Percentiles rank a stretch among this genome's conserved stretches.
Conservation (phyloP, 768 basidiomycete genomes). For the Termitomyces sp. region DNA sequence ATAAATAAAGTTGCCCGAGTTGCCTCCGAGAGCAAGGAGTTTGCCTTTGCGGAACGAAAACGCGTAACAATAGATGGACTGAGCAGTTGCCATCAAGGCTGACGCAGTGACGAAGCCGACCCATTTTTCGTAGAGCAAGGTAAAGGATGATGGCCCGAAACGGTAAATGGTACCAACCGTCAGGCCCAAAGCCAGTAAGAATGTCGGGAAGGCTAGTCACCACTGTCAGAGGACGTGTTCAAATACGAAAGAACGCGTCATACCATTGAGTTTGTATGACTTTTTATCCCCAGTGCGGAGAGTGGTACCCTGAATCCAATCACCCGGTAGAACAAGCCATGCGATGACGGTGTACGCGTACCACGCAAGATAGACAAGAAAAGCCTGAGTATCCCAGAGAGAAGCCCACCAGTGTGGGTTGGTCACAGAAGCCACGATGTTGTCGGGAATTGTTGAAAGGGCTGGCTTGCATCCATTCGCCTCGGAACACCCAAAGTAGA, state of each 20-base stretch:
- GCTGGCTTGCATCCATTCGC: conserved; percentile 62
- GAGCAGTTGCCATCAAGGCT: conserved; percentile 68
- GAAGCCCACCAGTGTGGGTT: conserved; percentile 57
- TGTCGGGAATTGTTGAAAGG: conserved; percentile 31
- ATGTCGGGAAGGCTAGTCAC: conserved; percentile 79
- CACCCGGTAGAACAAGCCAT: conserved; percentile 77
- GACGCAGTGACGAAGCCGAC: conserved; percentile 84
- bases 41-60: conserved; percentile 64
- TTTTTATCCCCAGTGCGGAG: conserved; percentile 74
- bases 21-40: conserved; percentile 89
- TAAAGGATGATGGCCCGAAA: conserved; percentile 75
- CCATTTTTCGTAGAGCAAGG: conserved; percentile 91
- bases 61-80: conserved; percentile 67
- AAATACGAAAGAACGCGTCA: conserved; percentile 13
- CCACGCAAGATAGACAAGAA: conserved; percentile 79
- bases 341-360: conserved; percentile 81
- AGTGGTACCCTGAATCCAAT: conserved; percentile 62
- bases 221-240: background rate
- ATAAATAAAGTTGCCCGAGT: conserved; percentile 81
- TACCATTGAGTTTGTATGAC: conserved; percentile 94
- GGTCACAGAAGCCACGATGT: conserved; percentile 41
- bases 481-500: conserved; percentile 79
- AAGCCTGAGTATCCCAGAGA: conserved; percentile 81
- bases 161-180: conserved; percentile 63
- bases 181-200: conserved; percentile 76